phyloP scores from a whole-genome alignment of 441 rosid genomes.

The Erodium trifolium region DNA sequence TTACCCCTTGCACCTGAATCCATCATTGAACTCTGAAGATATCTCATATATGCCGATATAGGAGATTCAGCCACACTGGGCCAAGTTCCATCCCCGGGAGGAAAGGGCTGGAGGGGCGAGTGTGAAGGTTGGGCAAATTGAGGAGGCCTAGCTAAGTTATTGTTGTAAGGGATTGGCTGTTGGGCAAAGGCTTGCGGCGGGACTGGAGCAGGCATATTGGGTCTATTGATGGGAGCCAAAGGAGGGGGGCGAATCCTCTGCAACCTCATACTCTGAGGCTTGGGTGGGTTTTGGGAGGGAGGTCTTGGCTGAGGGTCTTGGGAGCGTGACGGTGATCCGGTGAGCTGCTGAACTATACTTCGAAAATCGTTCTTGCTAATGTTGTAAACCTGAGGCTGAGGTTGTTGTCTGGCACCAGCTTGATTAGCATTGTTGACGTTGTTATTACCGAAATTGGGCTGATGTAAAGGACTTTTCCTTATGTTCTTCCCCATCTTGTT shows the following conservation, averaged over 20 bases:
- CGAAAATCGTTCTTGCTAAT: slow-evolving; percentile 87
- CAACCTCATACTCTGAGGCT: slow-evolving; percentile 61
- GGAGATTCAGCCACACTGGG: slow-evolving; percentile 51
- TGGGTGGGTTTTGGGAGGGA: slow-evolving; percentile 50
- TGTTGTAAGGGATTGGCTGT: slow-evolving; percentile 32
- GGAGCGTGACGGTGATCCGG: slow-evolving; percentile 61
- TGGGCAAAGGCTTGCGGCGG: slow-evolving; percentile 32
- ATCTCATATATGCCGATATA: slow-evolving; percentile 70
- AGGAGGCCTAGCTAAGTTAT: slow-evolving; percentile 27
- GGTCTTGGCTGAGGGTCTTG: slow-evolving; percentile 55
- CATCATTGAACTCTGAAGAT: slow-evolving; percentile 45
- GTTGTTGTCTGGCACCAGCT: slow-evolving; percentile 49
- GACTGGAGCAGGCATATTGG: slow-evolving; percentile 33
- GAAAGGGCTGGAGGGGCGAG: too few species aligned
- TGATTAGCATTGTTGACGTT: neutral
- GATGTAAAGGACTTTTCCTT: slow-evolving; percentile 67
- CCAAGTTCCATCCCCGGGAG: too few species aligned
- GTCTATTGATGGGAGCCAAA: slow-evolving; percentile 53
- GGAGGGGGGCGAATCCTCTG: slow-evolving; percentile 80
- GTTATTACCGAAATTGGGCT: slow-evolving; percentile 57
- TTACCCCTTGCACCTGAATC: slow-evolving; percentile 48
- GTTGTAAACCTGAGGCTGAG: slow-evolving; percentile 89
- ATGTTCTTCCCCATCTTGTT: slow-evolving; percentile 80
- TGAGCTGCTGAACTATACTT: slow-evolving; percentile 78
- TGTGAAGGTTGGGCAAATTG: slow-evolving; percentile 26